Evolutionary conservation across 257 asterid species (phyloP).

Genomic region (Voacanga thouarsii): DNA sequence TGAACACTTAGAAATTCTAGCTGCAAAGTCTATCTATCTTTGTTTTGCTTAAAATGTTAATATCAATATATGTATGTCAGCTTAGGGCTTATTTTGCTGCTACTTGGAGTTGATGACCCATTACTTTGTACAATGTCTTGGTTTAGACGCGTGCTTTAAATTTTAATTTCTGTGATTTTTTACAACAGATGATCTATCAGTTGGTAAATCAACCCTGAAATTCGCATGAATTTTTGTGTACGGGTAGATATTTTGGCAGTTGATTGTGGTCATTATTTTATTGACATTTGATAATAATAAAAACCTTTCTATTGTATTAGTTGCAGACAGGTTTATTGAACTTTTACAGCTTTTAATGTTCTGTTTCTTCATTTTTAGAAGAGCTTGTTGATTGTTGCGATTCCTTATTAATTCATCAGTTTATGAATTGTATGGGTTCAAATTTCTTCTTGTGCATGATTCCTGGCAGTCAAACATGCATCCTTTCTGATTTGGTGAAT

Average conservation of each 20-base stretch:
- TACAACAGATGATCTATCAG: background rate
- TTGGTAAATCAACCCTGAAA: background rate
- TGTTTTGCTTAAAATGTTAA: background rate
- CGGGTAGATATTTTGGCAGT: background rate
- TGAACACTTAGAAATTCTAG: background rate
- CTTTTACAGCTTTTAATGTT: background rate
- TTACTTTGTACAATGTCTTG: background rate
- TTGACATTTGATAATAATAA: background rate
- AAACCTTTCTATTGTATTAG: background rate
- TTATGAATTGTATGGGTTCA: background rate
- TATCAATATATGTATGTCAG: background rate
- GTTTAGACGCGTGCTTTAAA: background rate
- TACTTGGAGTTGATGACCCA: background rate
- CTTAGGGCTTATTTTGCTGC: background rate
- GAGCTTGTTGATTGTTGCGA: background rate
- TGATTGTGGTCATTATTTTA: background rate
- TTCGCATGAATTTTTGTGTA: background rate
- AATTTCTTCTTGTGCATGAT: background rate
- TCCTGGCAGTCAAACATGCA: background rate
- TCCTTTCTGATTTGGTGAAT: background rate
- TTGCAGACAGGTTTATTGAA: background rate
- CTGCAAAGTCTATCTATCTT: background rate
- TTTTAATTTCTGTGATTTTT: background rate
- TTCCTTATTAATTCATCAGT: background rate
- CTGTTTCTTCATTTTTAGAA: background rate